A percentile compares a stretch with the other conserved stretches of the same genome.
These are phyloP conservation scores for Stemphylium beticola DNA, from an alignment of 2,329 filamentous ascomycete species.

Conservation along the genomic window DNA sequence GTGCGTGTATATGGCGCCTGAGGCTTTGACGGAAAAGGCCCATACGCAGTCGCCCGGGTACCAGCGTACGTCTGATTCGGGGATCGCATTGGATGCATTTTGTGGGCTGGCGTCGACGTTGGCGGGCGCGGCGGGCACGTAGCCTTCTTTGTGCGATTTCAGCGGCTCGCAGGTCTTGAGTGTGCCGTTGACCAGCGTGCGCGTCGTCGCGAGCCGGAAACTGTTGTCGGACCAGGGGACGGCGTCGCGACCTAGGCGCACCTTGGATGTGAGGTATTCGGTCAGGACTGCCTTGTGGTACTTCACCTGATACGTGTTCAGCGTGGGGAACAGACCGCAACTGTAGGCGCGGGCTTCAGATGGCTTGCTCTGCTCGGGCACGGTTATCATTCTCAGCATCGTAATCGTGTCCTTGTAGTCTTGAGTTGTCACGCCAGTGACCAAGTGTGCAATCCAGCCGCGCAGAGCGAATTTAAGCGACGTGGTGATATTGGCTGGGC, in stretches of 20 bases:
- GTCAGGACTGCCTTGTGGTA: constrained; percentile 3
- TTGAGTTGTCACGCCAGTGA: neutral
- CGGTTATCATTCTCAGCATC: neutral
- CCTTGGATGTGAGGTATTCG: constrained; percentile 1
- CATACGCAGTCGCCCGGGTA: constrained; percentile 1
- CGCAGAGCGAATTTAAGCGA: neutral
- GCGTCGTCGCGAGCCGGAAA: neutral
- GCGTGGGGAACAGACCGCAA: constrained; percentile 7
- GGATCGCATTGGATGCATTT: neutral
- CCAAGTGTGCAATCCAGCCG: neutral
- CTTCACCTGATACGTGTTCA: constrained; percentile 8
- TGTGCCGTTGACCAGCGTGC: neutral
- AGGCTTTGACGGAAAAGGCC: neutral
- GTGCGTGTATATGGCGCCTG: neutral
- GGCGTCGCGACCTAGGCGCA: neutral
- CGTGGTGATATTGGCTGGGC: neutral
- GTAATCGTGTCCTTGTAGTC: neutral
- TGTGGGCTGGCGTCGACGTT: constrained; percentile 2
- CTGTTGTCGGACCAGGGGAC: neutral
- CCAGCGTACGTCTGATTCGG: neutral
- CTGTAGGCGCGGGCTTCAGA: neutral
- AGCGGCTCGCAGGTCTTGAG: neutral
- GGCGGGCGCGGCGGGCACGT: neutral
- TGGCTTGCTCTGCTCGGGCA: neutral
- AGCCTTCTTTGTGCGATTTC: neutral